A percentile compares a stretch with the other conserved stretches of the same genome.
Evolutionary conservation across 2,329 filamentous ascomycete genomes (phyloP).

Genomic region (Karstenula rhodostoma): DNA sequence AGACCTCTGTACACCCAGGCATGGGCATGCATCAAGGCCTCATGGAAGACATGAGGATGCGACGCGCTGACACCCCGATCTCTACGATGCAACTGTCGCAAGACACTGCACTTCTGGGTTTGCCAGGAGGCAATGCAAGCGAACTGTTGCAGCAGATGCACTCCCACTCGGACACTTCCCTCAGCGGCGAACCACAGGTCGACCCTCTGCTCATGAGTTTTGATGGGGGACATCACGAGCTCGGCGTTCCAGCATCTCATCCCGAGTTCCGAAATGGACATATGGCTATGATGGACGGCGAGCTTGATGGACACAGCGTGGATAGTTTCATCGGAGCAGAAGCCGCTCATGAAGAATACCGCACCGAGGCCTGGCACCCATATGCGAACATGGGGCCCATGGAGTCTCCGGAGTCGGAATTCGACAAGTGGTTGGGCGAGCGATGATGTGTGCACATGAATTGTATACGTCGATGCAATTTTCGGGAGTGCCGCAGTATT

Average conservation of each 20-base stretch:
- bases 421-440: slow-evolving; percentile 58
- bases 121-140: slow-evolving; percentile 50
- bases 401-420: slow-evolving; percentile 52
- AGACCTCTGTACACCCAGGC: slow-evolving; percentile 56
- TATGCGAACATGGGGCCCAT: slow-evolving; percentile 46
- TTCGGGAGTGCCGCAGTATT: neutral
- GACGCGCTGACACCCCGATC: slow-evolving; percentile 46
- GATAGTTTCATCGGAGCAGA: slow-evolving; percentile 36
- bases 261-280: slow-evolving; percentile 41
- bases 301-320: slow-evolving; percentile 38
- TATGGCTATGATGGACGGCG: slow-evolving; percentile 41
- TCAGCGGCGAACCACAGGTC: slow-evolving; percentile 47
- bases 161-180: slow-evolving; percentile 36
- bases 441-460: neutral
- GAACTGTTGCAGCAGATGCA: slow-evolving; percentile 48
- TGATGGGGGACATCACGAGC: slow-evolving; percentile 32
- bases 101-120: slow-evolving; percentile 44
- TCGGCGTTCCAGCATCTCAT: slow-evolving; percentile 32
- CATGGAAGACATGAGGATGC: slow-evolving; percentile 53
- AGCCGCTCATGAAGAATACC: slow-evolving; percentile 35
- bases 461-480: neutral
- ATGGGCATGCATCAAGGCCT: slow-evolving; percentile 35
- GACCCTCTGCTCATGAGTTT: slow-evolving; percentile 54
- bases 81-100: slow-evolving; percentile 41
- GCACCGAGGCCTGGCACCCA: slow-evolving; percentile 47